Evolutionary conservation across 345 rosid species (phyloP), one percentile per base, ranked within the genome.

Genomic region (Boechera divaricarpa): DNA sequence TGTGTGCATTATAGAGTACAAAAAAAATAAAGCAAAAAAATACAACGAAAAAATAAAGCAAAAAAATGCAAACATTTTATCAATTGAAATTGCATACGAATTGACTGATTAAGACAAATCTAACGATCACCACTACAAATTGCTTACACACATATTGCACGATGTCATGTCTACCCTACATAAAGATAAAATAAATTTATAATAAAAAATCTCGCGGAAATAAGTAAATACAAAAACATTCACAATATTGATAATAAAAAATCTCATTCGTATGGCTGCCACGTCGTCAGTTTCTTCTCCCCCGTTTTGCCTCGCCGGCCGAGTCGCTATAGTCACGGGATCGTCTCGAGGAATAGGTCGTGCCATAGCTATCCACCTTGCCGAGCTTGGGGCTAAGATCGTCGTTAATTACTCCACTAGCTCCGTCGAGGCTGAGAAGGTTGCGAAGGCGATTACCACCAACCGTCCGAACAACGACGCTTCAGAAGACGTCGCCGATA

Each of bases 301-400:
- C 3, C 18, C 65, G n/a, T 26, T 59, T 47, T 44, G 53, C 52
- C 53, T 63, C 53, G 7, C 53, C 24, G 53, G 68, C 0, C 36
- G 52, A 63, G 53, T 42, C 4, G 68, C 53, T 13, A 42, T 63
- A 42, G 53, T 63, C 12, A 63, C 68, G 1, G 68, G 68, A 3
- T 63, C 52, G 0, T 63, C 68, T 26, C 35, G 68, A 42, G 53
- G 68, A 26, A 88, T 85, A 26, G 96, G 96, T 35, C 83, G 82
- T 10, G 84, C 84, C 65, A 80, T 90, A 8, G 84, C 86, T 59
- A 49, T 63, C n/a, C 83, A 85, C 71, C 89, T 90, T 38, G 82
- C 77, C 29, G 83, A 85, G 48, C 96, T 85, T 3, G 89, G 90
- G 2, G 93, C 90, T 5, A 78, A 61, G 72, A 76, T 86, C 28